Evolutionary conservation across 805 yeast species (phyloP), one percentile per base, ranked within the genome.

Genomic region (Candida quercuum): DNA sequence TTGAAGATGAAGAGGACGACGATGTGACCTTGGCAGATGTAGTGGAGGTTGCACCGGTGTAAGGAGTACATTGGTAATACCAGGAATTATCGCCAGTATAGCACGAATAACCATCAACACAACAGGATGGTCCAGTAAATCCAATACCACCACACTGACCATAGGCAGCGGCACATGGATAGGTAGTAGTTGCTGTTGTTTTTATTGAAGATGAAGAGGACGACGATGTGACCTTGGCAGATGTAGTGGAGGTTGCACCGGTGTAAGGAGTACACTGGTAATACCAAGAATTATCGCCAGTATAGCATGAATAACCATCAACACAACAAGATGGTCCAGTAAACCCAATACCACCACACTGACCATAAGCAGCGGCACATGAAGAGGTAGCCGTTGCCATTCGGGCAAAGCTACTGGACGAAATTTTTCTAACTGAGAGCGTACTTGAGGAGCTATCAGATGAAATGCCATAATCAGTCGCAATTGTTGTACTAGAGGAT

Each of bases 381-480:
- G 27, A 24, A 12, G 7, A 6, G n/a, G 27, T 24, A 24, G 27
- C 27, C n/a, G n/a, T n/a, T n/a, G n/a, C n/a, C n/a, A n/a, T n/a
- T n/a, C n/a, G n/a, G n/a, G n/a, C n/a, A n/a, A n/a, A n/a, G n/a
- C n/a, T n/a, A n/a, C n/a, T n/a, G n/a, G n/a, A n/a, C n/a, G n/a
- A n/a, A n/a, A n/a, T n/a, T n/a, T n/a, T n/a, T n/a, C n/a, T n/a
- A n/a, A n/a, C n/a, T n/a, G n/a, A n/a, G n/a, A n/a, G n/a, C n/a
- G 6, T 7, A 24, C 27, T 12, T 9, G 27, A 24, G 11, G 7
- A 6, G n/a, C 14, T 24, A 24, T 13, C 27, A 24, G 27, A 13
- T 24, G 27, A 24, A 24, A 14, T 24, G n/a, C 6, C 13, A 24
- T 33, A 43, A 10, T 32, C 26, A 3, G 41, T n/a, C 9, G 22